Base-by-base conservation (phyloP, 106 monocot genomes). In the Phalaenopsis equestris region DNA sequence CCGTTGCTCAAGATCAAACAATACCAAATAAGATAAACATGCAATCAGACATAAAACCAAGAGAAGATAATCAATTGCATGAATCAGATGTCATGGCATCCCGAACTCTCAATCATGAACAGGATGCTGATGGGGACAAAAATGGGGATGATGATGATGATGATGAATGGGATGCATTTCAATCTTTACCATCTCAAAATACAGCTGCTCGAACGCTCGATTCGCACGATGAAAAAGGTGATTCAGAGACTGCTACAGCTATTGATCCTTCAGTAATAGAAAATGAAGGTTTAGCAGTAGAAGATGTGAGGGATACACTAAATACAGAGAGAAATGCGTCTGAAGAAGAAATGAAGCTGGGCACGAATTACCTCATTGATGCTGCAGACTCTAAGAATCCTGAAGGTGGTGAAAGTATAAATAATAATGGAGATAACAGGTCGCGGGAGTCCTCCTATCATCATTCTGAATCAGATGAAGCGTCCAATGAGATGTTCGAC, bases 121-220 rank as follows among this genome's bases (percentile, higher is more conserved):
- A 79, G 58, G 84, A 80, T 42, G 67, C 79, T 72, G 78, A 42
- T 18, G 57, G 21, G 18, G 73, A 18, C 64, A 55, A 75, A 7
- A 45, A 79, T 57, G 79, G 81, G 52, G 83, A 81, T 72, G 86
- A 84, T 41, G 88, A 82, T 49, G 86, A 88, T 48, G 89, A 93
- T 68, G 96, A 94, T 86, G 97, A 92, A 70, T 97, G 97, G 97
- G 97, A 97, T 86, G 77, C 89, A 56, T 97, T 94, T 61, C 97
- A 97, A 76, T 97, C 97, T 76, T 81, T 92, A 47, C 90, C 94
- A 41, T 87, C 94, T 80, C 72, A 75, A 45, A 83, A 74, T 80
- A 23, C 47, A 49, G 36, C 24, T 76, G 48, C 49, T 48, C 45
- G 48, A 21, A 48, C 8, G 2, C 42, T 42, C 19, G 73, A 73